These are phyloP conservation scores for Hypoxylon trugodes DNA, from an alignment of 495 filamentous ascomycete species.

Conservation along the genomic window DNA sequence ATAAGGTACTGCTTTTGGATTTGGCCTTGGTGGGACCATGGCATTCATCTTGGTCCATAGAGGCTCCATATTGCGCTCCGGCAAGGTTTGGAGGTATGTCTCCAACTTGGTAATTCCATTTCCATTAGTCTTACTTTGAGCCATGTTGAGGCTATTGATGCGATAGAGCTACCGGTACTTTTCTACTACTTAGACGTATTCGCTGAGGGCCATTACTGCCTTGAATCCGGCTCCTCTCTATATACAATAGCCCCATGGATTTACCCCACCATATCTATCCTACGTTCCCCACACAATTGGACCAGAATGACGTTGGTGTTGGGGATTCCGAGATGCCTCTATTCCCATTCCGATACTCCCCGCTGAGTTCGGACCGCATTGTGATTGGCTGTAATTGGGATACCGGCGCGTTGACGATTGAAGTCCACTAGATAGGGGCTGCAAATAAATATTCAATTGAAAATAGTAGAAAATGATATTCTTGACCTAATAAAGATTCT, in stretches of 20 bases:
- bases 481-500: too few species aligned
- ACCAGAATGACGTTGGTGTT: too few species aligned
- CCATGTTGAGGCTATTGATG: not conserved
- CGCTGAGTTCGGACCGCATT: not conserved
- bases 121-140: not conserved
- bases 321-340: not conserved
- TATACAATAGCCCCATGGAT: not conserved
- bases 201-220: too few species aligned
- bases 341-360: not conserved
- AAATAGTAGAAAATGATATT: too few species aligned
- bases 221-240: not conserved
- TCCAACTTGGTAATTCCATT: not conserved
- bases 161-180: too few species aligned
- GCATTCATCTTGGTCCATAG: conserved; percentile 1
- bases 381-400: not conserved
- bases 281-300: not conserved
- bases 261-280: not conserved
- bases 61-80: not conserved
- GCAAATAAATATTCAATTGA: not conserved
- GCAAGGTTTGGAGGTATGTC: not conserved
- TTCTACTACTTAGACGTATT: too few species aligned
- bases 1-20: not conserved
- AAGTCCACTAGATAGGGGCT: too few species aligned
- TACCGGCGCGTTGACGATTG: too few species aligned
- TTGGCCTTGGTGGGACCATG: conserved; percentile 1